Evolutionary conservation across 2,329 filamentous ascomycete genomes (phyloP).

Genomic region (Xylaria sp.): DNA sequence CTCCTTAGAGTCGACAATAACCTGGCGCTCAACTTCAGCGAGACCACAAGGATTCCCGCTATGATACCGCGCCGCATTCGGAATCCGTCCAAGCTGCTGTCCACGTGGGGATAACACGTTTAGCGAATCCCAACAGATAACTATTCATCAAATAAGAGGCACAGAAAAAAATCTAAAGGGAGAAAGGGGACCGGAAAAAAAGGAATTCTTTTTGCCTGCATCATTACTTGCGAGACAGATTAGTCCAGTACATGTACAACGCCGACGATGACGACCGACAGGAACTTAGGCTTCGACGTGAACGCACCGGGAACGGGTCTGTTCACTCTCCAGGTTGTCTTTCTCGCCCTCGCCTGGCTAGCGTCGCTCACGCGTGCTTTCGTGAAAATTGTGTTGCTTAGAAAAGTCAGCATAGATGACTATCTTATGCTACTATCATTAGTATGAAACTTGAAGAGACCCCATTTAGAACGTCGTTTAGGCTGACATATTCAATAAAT

Average conservation of each 20-base stretch:
- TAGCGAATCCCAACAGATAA: neutral
- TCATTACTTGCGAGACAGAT: neutral
- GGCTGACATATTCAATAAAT: constrained; percentile 23
- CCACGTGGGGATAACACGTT: constrained; percentile 18
- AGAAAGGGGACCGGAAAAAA: neutral
- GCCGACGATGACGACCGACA: constrained; percentile 25
- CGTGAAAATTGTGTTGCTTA: constrained; percentile 57
- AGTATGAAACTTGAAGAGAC: constrained; percentile 49
- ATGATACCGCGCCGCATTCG: constrained; percentile 17
- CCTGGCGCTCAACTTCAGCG: neutral
- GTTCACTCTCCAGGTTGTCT: constrained; percentile 44
- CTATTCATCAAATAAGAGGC: constrained; percentile 6
- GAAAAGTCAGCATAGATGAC: constrained; percentile 59
- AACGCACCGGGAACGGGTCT: constrained; percentile 43
- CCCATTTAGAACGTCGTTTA: neutral
- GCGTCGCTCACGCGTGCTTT: constrained; percentile 57
- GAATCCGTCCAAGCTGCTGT: constrained; percentile 13
- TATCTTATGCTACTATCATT: constrained; percentile 59
- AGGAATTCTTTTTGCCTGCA: neutral
- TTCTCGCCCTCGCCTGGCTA: constrained; percentile 52
- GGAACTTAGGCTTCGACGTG: constrained; percentile 42
- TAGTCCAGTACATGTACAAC: neutral
- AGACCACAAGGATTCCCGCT: constrained; percentile 1
- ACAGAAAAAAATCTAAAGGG: neutral
- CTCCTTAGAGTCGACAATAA: constrained; percentile 3